Evolutionary conservation across 805 yeast genomes (phyloP).

Genomic region (Wickerhamiella kazuoi): DNA sequence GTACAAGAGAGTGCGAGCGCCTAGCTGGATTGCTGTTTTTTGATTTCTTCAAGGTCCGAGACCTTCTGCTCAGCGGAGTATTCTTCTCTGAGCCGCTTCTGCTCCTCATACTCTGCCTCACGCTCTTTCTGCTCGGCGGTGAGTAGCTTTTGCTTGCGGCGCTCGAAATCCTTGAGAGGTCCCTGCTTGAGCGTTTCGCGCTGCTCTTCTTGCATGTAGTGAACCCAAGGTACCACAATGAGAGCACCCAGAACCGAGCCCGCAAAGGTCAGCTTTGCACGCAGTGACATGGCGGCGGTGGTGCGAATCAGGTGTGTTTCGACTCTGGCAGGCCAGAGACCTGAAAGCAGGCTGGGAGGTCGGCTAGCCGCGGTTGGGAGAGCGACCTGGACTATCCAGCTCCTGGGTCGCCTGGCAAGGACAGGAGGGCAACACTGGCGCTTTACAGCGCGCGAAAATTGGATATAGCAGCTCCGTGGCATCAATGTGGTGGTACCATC

Average conservation of each 20-base stretch:
- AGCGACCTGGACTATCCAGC: no score
- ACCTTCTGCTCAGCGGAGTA: conserved; percentile 13
- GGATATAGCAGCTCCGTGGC: no score
- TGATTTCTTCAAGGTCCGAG: conserved; percentile 1
- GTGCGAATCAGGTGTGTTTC: no score
- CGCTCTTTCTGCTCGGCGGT: conserved; percentile 23
- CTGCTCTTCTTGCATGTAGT: conserved; percentile 52
- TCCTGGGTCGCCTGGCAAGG: no score
- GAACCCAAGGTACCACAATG: conserved; percentile 52
- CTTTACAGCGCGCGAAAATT: no score
- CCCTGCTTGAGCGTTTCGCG: conserved; percentile 61
- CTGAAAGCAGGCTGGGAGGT: no score
- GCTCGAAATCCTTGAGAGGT: conserved; percentile 64
- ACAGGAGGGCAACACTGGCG: no score
- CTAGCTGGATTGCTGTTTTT: not conserved
- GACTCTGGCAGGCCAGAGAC: no score
- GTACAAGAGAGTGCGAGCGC: no score
- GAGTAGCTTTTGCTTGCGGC: conserved; percentile 28
- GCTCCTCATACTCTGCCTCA: conserved; percentile 15
- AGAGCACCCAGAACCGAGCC: conserved; percentile 37
- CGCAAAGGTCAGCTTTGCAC: conserved; percentile 59
- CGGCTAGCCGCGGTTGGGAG: no score
- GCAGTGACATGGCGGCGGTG: conserved; percentile 60
- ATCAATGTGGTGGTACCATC: no score
- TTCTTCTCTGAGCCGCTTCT: conserved; percentile 12